Evolutionary conservation across 805 yeast genomes (phyloP).

Genomic region (Ogataea thermomethanolica): DNA sequence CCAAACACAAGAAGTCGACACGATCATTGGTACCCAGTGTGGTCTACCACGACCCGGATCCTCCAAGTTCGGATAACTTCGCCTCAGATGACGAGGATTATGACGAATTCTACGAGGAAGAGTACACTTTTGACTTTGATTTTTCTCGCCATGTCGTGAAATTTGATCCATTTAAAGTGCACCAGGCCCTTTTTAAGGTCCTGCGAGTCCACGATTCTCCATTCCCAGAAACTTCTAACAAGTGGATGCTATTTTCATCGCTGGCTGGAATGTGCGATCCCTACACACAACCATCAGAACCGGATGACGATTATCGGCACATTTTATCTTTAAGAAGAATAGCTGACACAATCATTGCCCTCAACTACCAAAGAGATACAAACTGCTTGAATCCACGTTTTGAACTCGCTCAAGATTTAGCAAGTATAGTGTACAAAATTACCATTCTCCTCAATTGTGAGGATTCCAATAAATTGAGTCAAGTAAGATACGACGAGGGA

Average conservation of each 20-base stretch:
- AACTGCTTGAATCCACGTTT: conserved; percentile 31
- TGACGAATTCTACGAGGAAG: conserved; percentile 23
- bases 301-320: conserved; percentile 42
- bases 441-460: conserved; percentile 37
- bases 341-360: conserved; percentile 48
- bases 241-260: conserved; percentile 25
- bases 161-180: conserved; percentile 30
- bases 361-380: conserved; percentile 26
- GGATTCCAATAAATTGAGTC: conserved; percentile 40
- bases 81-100: conserved; percentile 8
- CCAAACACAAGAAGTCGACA: conserved; percentile 8
- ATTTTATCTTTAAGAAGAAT: conserved; percentile 55
- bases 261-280: conserved; percentile 53
- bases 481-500: conserved; percentile 38
- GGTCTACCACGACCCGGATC: conserved; percentile 2
- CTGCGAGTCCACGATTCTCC: conserved; percentile 23
- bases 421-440: conserved; percentile 37
- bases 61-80: not conserved
- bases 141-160: conserved; percentile 19
- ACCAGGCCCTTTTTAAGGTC: conserved; percentile 28
- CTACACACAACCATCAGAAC: conserved; percentile 64
- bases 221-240: conserved; percentile 8
- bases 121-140: conserved; percentile 31
- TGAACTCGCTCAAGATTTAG: conserved; percentile 32
- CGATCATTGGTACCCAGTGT: not conserved